Conservation (phyloP, 305 asterid species). For the Fraxinus greggii region DNA sequence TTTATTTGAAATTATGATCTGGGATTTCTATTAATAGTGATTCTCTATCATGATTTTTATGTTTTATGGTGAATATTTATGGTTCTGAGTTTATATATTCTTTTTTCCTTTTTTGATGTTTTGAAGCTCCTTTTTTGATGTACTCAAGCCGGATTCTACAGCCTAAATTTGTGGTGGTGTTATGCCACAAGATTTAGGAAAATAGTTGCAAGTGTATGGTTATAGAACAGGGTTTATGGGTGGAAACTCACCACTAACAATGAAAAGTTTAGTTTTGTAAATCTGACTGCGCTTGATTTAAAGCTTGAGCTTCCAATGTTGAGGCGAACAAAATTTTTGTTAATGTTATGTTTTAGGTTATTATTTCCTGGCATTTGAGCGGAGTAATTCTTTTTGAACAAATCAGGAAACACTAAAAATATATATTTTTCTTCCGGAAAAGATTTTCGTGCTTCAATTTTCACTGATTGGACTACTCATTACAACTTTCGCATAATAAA, state of each 20-base stretch:
- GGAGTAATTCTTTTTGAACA: not conserved
- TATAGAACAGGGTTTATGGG: not conserved
- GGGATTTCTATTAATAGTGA: not conserved
- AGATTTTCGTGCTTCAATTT: not conserved
- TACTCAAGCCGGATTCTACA: slow-evolving; percentile 10
- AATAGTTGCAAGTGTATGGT: not conserved
- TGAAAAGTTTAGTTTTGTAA: not conserved
- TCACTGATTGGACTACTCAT: not conserved
- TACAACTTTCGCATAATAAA: not conserved
- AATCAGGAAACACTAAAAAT: not conserved
- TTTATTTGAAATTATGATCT: not conserved
- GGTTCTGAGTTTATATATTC: slow-evolving; percentile 11
- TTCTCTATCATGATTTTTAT: not conserved
- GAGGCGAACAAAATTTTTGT: not conserved
- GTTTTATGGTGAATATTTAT: not conserved
- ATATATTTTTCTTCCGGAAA: not conserved
- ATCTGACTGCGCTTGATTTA: not conserved
- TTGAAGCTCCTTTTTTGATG: not conserved
- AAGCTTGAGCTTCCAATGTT: not conserved
- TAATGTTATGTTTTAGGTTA: not conserved
- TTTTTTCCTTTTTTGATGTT: not conserved
- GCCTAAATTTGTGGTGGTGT: not conserved
- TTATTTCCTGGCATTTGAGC: not conserved
- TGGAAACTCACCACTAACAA: not conserved
- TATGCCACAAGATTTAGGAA: not conserved